Base-by-base conservation (phyloP, 306 rosid genomes). In the Arachis hypogaea region DNA sequence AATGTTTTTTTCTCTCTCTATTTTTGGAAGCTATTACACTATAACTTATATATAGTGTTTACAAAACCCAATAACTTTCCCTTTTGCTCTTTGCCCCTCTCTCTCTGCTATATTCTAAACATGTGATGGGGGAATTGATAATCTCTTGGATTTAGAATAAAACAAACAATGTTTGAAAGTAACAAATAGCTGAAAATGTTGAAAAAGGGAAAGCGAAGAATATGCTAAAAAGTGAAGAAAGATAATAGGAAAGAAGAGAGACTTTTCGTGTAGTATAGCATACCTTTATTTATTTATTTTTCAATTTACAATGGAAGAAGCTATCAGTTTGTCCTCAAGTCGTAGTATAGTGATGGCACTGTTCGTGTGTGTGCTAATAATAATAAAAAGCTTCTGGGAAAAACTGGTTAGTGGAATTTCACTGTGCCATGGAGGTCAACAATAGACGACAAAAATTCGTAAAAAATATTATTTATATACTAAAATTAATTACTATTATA, bases 361-460 rank as follows among this genome's bases (percentile, higher is more conserved):
- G 59, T 66, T 73, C 4, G 38, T 33, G 38, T 76, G 83, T 76
- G 83, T 76, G 82, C 83, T 85, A 55, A 33, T 33, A 33, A 33
- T 33, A 33, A 33, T 33, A 33, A 33, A 33, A 33, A 4, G 38
- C 4, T 33, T 33, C 38, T 33, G 38, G 38, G 38, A 33, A 33
- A 33, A 33, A 33, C 3, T 63, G 51, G 66, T 74, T 85, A 87
- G 93, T 92, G 98, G 92, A 83, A 80, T 80, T 85, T 76, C 38
- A 85, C 93, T 86, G 86, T 90, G 68, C 7, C 56, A 69, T 49
- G 59, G 52, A 85, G 82, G 94, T 91, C 97, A 93, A 93, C 96
- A 89, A 60, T 86, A 89, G 68, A 84, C 85, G 88, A 93, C 89
- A 87, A 81, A 82, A 74, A 46, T 66, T 42, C 1, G 0, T 22